Evolutionary conservation across 257 asterid species (phyloP).

Genomic region (Jacaranda copaia): DNA sequence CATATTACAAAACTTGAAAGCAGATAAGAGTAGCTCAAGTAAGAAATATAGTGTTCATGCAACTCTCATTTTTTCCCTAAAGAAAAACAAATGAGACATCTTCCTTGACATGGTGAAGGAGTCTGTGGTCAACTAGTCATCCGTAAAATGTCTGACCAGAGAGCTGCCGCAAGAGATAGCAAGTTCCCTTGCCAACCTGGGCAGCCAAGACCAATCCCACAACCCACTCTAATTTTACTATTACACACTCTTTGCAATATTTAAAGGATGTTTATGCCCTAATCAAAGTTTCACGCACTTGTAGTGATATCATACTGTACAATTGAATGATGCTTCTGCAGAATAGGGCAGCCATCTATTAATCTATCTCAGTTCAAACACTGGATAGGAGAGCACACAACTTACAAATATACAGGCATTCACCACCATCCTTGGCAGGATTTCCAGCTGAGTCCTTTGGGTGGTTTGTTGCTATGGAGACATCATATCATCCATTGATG

Average conservation of each 20-base stretch:
- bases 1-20: too few species aligned
- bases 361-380: conserved; percentile 34
- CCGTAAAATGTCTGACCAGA: conserved; percentile 38
- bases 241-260: conserved; percentile 37
- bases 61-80: background rate
- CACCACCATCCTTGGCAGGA: conserved; percentile 43
- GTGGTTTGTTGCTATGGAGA: conserved; percentile 49
- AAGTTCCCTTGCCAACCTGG: conserved; percentile 79
- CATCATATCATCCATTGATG: conserved; percentile 62
- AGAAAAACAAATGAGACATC: background rate
- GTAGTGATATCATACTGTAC: conserved; percentile 54
- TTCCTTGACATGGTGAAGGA: background rate
- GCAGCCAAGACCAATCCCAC: conserved; percentile 59
- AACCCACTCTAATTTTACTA: conserved; percentile 48
- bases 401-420: conserved; percentile 63
- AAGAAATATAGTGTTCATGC: background rate
- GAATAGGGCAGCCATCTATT: conserved; percentile 34
- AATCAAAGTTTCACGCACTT: conserved; percentile 34
- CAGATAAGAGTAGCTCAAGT: too few species aligned
- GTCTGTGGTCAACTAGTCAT: conserved; percentile 24
- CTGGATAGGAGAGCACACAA: conserved; percentile 45
- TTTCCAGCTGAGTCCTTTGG: conserved; percentile 25
- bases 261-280: conserved; percentile 36
- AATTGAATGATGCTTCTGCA: conserved; percentile 47
- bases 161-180: conserved; percentile 89